These are phyloP conservation scores for Mucor circinelloides DNA, from an alignment of 371 early-diverging fungal species.

Conservation along the genomic window DNA sequence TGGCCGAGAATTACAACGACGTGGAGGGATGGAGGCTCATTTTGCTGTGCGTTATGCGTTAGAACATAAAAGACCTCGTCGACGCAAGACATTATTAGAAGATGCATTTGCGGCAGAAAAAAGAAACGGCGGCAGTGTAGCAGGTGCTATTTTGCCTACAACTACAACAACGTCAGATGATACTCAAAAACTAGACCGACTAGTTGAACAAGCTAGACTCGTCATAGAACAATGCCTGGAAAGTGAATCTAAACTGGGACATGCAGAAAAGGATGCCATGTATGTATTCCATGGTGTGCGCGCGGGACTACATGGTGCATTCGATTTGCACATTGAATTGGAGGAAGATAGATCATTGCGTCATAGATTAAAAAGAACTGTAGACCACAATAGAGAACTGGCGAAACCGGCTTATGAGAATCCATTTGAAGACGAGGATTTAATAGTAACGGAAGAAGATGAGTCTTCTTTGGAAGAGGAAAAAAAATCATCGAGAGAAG, in stretches of 20 bases:
- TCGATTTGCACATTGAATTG: conserved; percentile 39
- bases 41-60: conserved; percentile 49
- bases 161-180: background rate
- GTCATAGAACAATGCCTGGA: conserved; percentile 48
- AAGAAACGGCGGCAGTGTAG: conserved; percentile 25
- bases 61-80: conserved; percentile 20
- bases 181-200: background rate
- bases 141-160: conserved; percentile 17
- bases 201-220: conserved; percentile 38
- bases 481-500: conserved; percentile 10
- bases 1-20: conserved; percentile 31
- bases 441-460: conserved; percentile 42
- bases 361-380: conserved; percentile 24
- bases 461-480: conserved; percentile 2
- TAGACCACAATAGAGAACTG: conserved; percentile 29
- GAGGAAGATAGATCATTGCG: conserved; percentile 36
- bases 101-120: conserved; percentile 36
- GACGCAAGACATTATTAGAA: conserved; percentile 25
- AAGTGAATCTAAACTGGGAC: conserved; percentile 48
- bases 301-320: conserved; percentile 37
- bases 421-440: conserved; percentile 51
- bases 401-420: conserved; percentile 37
- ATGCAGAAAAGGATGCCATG: conserved; percentile 55
- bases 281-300: conserved; percentile 53
- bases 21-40: conserved; percentile 47